Evolutionary conservation across 345 rosid species (phyloP).

Genomic region (Moricandia moricandioides): DNA sequence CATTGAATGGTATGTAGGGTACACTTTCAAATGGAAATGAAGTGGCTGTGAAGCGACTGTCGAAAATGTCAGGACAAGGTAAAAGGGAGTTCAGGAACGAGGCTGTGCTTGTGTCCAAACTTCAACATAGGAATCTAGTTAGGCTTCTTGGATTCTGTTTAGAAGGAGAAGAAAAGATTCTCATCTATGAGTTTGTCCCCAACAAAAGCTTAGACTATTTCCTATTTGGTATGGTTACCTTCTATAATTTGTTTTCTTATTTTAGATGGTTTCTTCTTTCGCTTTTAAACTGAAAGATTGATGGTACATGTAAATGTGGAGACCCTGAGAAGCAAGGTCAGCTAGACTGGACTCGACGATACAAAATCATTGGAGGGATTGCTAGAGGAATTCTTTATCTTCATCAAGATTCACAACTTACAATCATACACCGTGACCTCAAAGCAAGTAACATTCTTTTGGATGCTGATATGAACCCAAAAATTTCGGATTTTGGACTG

Average conservation of each 20-base stretch:
- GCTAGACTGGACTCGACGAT: background rate
- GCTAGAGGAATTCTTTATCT: background rate
- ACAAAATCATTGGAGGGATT: background rate
- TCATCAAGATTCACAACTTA: background rate
- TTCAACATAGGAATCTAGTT: background rate
- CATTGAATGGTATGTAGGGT: background rate
- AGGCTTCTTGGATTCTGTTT: background rate
- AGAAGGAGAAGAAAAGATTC: background rate
- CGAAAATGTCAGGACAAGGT: background rate
- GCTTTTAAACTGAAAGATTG: background rate
- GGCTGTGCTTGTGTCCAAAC: background rate
- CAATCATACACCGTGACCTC: background rate
- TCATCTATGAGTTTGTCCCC: background rate
- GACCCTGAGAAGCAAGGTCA: background rate
- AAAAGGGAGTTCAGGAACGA: background rate
- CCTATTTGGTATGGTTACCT: background rate
- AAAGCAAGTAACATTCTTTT: background rate
- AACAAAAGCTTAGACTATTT: background rate
- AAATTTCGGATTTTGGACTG: background rate
- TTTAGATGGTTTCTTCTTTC: background rate
- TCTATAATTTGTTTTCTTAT: background rate
- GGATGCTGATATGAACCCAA: background rate
- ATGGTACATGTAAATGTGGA: background rate
- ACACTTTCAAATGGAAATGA: background rate
- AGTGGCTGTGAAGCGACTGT: background rate